Conservation (phyloP, 768 basidiomycete species). For the Boletus pseudopeckii region DNA sequence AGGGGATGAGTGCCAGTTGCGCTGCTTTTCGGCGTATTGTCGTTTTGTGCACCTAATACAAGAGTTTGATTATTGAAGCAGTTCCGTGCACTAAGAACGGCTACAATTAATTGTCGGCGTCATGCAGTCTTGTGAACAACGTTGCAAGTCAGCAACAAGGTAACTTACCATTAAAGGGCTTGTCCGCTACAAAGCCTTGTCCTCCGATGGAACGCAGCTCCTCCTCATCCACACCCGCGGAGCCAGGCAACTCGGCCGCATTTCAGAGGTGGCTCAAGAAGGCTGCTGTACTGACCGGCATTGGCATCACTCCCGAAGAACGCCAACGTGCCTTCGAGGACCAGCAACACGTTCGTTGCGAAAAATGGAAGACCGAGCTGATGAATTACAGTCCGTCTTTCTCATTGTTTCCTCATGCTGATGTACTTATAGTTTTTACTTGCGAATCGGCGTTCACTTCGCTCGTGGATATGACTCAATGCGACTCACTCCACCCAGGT, state of each 20-base stretch:
- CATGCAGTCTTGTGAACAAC: no score
- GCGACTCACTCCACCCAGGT: slow-evolving; percentile 44
- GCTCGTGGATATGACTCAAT: background rate
- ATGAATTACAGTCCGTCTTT: slow-evolving; percentile 62
- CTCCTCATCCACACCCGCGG: slow-evolving; percentile 21
- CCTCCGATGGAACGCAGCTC: slow-evolving; percentile 29
- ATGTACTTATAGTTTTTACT: slow-evolving; percentile 1
- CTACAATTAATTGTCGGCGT: no score
- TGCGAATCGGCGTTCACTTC: slow-evolving; percentile 11
- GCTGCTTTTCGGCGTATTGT: background rate
- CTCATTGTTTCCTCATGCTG: slow-evolving; percentile 9
- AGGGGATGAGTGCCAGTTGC: slow-evolving; percentile 37
- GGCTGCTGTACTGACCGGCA: slow-evolving; percentile 47
- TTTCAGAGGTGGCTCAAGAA: slow-evolving; percentile 54
- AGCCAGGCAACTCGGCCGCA: slow-evolving; percentile 22
- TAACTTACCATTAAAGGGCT: background rate
- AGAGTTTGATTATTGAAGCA: background rate
- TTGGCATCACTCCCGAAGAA: slow-evolving; percentile 47
- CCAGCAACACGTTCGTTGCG: slow-evolving; percentile 49
- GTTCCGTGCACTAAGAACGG: no score
- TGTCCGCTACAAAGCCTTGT: background rate
- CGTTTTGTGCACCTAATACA: background rate
- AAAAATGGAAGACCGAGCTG: slow-evolving; percentile 65
- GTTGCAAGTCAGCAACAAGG: no score
- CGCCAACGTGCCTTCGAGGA: slow-evolving; percentile 32